Evolutionary conservation across 345 rosid species (phyloP).

Genomic region (Luvunga scandens): DNA sequence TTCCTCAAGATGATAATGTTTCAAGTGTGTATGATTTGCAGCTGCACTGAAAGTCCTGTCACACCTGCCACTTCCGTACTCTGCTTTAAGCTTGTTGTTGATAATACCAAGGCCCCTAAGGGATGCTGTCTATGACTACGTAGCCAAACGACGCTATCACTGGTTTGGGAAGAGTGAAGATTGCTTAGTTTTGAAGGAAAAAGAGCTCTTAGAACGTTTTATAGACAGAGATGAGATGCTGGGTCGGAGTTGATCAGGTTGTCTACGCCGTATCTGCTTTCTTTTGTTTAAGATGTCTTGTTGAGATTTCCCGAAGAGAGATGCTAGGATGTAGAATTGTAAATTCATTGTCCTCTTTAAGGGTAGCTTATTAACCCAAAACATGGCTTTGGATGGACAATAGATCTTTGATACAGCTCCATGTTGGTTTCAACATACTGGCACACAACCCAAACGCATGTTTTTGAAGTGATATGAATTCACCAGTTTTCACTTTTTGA

Average conservation of each 20-base stretch:
- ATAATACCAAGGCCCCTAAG: constrained; percentile 66
- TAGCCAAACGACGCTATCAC: constrained; percentile 65
- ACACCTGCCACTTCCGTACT: constrained; percentile 76
- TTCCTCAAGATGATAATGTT: background rate
- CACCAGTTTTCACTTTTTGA: too few species aligned
- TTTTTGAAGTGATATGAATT: too few species aligned
- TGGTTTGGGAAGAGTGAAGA: constrained; percentile 77
- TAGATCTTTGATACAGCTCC: background rate
- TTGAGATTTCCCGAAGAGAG: background rate
- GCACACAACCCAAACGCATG: too few species aligned
- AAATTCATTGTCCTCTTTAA: background rate
- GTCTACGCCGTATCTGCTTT: background rate
- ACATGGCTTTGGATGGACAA: background rate
- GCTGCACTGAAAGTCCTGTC: constrained; percentile 80
- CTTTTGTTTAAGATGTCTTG: background rate
- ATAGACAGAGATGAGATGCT: constrained; percentile 74
- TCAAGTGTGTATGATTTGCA: constrained; percentile 29
- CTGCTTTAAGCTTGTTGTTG: constrained; percentile 53
- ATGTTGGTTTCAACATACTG: too few species aligned
- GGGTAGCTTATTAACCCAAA: background rate
- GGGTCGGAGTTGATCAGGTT: constrained; percentile 19
- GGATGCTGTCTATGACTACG: constrained; percentile 71
- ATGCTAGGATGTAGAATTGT: background rate
- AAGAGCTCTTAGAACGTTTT: constrained; percentile 70
- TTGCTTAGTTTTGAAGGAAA: constrained; percentile 69